A percentile compares a stretch with the other conserved stretches of the same genome.
phyloP scores from a whole-genome alignment of 2,329 filamentous ascomycete species.

The Diaporthe batatas region DNA sequence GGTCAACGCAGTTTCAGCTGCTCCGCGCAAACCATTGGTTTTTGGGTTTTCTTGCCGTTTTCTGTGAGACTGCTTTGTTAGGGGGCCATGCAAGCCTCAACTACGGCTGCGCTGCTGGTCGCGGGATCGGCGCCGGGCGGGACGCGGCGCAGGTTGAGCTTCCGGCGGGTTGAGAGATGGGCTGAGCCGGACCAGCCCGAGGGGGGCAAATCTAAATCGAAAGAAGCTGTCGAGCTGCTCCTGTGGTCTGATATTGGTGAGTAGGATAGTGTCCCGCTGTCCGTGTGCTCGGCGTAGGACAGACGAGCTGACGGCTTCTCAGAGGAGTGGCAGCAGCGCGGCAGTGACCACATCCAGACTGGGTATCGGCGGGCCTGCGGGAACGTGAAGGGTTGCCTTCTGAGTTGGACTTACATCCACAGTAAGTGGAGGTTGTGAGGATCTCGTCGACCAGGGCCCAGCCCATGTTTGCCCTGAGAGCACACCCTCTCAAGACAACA shows the following conservation, averaged over 20 bases:
- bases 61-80: neutral
- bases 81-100: neutral
- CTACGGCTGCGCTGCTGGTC: conserved; percentile 16
- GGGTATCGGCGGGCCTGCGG: conserved; percentile 50
- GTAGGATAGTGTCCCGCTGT: neutral
- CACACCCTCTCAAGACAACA: no score
- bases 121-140: conserved; percentile 27
- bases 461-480: no score
- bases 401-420: conserved; percentile 48
- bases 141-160: conserved; percentile 28
- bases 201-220: neutral
- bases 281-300: neutral
- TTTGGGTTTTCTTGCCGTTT: neutral
- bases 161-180: conserved; percentile 23
- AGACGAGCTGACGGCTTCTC: neutral
- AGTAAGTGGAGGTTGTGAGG: conserved; percentile 33
- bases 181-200: conserved; percentile 4
- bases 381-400: conserved; percentile 46
- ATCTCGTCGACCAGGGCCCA: neutral
- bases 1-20: conserved; percentile 24
- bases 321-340: conserved; percentile 45
- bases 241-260: conserved; percentile 31
- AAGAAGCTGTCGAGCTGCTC: conserved; percentile 19
- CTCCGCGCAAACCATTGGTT: neutral
- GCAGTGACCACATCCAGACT: conserved; percentile 53